phyloP scores from a whole-genome alignment of 352 stramenopile species.

The Globisporangium megalacanthum region DNA sequence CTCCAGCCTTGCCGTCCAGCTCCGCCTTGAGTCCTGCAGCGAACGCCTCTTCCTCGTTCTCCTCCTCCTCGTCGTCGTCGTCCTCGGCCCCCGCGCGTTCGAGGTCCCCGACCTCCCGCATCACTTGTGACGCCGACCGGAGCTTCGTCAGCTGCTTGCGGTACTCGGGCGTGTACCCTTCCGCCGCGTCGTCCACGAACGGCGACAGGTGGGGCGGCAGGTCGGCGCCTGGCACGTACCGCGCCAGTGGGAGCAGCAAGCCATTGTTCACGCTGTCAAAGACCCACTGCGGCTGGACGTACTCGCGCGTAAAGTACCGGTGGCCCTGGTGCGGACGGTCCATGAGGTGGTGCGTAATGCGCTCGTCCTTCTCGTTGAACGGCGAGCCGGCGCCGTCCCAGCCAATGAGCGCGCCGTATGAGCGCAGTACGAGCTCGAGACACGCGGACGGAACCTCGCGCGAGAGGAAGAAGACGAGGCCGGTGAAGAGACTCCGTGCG shows the following conservation, averaged over 20 bases:
- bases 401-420: conserved; percentile 92
- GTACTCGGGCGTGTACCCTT: conserved; percentile 98
- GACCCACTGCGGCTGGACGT: conserved; percentile 99
- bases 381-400: conserved; percentile 94
- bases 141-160: conserved; percentile 85
- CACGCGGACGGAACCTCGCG: conserved; percentile 93
- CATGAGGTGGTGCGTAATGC: conserved; percentile 97
- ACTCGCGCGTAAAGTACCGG: conserved; percentile 92
- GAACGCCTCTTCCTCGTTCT: conserved; percentile 72
- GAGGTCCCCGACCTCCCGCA: conserved; percentile 49
- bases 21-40: conserved; percentile 78
- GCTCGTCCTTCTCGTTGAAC: conserved; percentile 84
- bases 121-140: conserved; percentile 74
- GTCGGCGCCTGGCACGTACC: conserved; percentile 90
- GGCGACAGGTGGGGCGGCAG: conserved; percentile 92
- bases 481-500: conserved; percentile 76
- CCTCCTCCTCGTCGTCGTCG: conserved; percentile 48
- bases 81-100: conserved; percentile 32
- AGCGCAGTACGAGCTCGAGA: conserved; percentile 94
- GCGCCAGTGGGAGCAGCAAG: conserved; percentile 89
- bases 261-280: conserved; percentile 98
- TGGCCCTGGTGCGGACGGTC: conserved; percentile 91
- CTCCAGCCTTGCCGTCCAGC: conserved; percentile 34
- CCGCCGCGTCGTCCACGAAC: conserved; percentile 96
- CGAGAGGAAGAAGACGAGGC: conserved; percentile 90